These are phyloP conservation scores for Ceratorhiza oryzae-sativae DNA, from an alignment of 1,284 basidiomycete species.

Conservation along the genomic window DNA sequence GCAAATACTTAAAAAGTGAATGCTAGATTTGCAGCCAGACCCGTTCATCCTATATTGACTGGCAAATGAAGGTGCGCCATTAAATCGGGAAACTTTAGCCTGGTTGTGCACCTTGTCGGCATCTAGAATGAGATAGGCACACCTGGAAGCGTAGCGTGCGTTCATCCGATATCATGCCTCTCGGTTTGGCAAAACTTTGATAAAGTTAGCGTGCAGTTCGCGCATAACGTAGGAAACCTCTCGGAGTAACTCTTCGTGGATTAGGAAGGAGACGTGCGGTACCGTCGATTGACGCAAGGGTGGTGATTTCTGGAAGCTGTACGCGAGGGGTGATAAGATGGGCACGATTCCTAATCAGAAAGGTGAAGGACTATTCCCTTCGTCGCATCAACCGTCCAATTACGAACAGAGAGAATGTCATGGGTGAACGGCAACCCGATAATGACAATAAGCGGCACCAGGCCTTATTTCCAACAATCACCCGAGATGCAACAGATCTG, in stretches of 20 bases:
- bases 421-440: too few species aligned
- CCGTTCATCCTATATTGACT: too few species aligned
- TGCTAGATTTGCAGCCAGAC: too few species aligned
- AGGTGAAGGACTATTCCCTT: background rate
- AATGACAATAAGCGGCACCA: too few species aligned
- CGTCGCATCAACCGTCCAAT: background rate
- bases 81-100: too few species aligned
- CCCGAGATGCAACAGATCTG: background rate
- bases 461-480: background rate
- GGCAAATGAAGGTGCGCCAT: too few species aligned
- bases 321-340: conserved; percentile 14
- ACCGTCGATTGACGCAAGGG: background rate
- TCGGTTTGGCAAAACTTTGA: background rate
- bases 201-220: conserved; percentile 6
- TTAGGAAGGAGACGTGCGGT: background rate
- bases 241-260: background rate
- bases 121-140: background rate
- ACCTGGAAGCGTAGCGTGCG: background rate
- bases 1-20: background rate
- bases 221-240: too few species aligned
- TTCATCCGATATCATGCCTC: background rate
- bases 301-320: background rate
- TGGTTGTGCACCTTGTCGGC: background rate
- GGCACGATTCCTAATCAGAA: background rate
- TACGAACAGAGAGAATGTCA: background rate